Evolutionary conservation across 116 monocot genomes (phyloP).

Genomic region (Zostera marina): DNA sequence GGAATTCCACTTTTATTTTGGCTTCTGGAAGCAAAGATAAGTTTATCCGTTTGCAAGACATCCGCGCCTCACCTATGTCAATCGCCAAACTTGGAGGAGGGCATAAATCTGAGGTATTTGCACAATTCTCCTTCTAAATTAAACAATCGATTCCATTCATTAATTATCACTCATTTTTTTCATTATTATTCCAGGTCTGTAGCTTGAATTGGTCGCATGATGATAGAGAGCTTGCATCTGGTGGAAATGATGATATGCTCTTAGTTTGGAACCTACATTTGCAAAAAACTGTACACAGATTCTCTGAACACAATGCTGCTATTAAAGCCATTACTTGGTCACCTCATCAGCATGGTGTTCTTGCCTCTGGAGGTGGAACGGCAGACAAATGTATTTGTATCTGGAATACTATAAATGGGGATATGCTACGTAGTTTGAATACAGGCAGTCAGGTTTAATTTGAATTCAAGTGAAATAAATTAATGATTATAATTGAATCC

Average conservation of each 20-base stretch:
- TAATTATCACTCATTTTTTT: too few relatives aligned
- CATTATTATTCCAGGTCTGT: constrained; percentile 24
- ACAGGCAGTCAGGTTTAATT: constrained; percentile 78
- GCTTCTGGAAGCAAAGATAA: constrained; percentile 90
- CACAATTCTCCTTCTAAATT: too few relatives aligned
- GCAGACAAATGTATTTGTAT: constrained; percentile 86
- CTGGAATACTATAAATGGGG: constrained; percentile 79
- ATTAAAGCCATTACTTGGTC: constrained; percentile 98
- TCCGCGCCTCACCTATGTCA: constrained; percentile 51
- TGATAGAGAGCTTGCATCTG: constrained; percentile 87
- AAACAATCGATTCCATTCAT: too few relatives aligned
- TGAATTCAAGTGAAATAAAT: too few relatives aligned
- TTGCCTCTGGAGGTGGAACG: constrained; percentile 92
- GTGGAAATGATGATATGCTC: constrained; percentile 95
- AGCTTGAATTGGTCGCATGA: constrained; percentile 95
- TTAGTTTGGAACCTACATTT: constrained; percentile 85
- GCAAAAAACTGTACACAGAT: constrained; percentile 38
- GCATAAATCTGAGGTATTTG: constrained; percentile 69
- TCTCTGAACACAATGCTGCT: constrained; percentile 82
- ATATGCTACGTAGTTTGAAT: constrained; percentile 58
- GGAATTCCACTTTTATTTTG: constrained; percentile 62
- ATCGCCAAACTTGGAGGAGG: constrained; percentile 47
- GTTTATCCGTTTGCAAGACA: constrained; percentile 69
- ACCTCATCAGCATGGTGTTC: constrained; percentile 73
- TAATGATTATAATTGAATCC: too few relatives aligned